A percentile compares a stretch with the other conserved stretches of the same genome.
These are phyloP conservation scores for Pythium coloratum DNA, from an alignment of 352 stramenopile genomes.

Conservation along the genomic window DNA sequence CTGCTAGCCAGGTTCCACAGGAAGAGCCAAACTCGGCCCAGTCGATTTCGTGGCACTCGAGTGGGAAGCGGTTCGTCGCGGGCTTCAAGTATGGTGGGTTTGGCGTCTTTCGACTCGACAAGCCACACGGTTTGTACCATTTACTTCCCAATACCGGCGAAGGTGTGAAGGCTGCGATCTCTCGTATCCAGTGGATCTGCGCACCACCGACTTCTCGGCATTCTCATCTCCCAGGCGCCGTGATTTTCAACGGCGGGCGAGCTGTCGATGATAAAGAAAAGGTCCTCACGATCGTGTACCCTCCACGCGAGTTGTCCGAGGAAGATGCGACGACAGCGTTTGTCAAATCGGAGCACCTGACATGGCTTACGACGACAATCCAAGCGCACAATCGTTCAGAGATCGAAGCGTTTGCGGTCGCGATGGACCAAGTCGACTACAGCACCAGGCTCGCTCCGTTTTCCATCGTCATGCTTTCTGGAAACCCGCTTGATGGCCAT, in stretches of 20 bases:
- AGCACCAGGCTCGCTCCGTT: constrained; percentile 52
- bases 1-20: not conserved
- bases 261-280: constrained; percentile 24
- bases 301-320: constrained; percentile 27
- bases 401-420: constrained; percentile 45
- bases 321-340: constrained; percentile 59
- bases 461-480: constrained; percentile 61
- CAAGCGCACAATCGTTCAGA: constrained; percentile 51
- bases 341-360: constrained; percentile 58
- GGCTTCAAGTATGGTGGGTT: constrained; percentile 68
- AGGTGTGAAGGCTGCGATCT: constrained; percentile 25
- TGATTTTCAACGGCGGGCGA: constrained; percentile 48
- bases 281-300: constrained; percentile 46
- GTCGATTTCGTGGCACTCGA: constrained; percentile 73
- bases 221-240: constrained; percentile 45
- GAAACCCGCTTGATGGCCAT: constrained; percentile 71
- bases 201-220: constrained; percentile 57
- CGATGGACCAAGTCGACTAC: constrained; percentile 58
- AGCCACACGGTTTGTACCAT: constrained; percentile 40
- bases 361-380: constrained; percentile 46
- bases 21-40: constrained; percentile 47
- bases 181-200: constrained; percentile 62
- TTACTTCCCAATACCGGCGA: not conserved
- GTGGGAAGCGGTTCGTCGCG: constrained; percentile 71
- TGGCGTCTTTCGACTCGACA: constrained; percentile 60